Percentiles rank a stretch among this genome's conserved stretches.
These are phyloP conservation scores for Phytophthora sp. DNA, from an alignment of 352 stramenopile genomes.

Conservation along the genomic window DNA sequence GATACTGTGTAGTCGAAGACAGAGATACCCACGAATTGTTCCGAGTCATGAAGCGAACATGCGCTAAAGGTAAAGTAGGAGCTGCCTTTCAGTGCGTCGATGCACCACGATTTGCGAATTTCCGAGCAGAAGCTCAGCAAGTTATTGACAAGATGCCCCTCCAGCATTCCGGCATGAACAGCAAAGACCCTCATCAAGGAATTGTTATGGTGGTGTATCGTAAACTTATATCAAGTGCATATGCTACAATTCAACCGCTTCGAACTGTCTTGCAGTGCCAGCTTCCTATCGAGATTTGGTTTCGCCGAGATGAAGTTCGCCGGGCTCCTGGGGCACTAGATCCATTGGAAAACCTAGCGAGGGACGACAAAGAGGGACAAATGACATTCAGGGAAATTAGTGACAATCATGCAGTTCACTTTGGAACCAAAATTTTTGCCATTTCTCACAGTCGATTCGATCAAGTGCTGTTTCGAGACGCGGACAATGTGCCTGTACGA, in stretches of 20 bases:
- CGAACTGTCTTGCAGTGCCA: constrained; percentile 34
- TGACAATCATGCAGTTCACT: constrained; percentile 33
- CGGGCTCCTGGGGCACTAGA: constrained; percentile 5
- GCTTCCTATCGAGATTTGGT: constrained; percentile 71
- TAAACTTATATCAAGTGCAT: constrained; percentile 63
- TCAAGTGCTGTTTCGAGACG: constrained; percentile 69
- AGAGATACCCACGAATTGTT: constrained; percentile 47
- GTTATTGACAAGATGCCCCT: background rate
- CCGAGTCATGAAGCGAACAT: constrained; percentile 68
- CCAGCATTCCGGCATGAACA: background rate
- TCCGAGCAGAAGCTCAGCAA: constrained; percentile 23
- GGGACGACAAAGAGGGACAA: constrained; percentile 19
- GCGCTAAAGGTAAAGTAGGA: constrained; percentile 42
- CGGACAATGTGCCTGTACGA: constrained; percentile 59
- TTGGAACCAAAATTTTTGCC: constrained; percentile 55
- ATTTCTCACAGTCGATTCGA: constrained; percentile 63
- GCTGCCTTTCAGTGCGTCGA: constrained; percentile 50
- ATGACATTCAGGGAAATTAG: constrained; percentile 37
- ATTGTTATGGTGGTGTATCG: constrained; percentile 73
- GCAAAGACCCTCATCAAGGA: constrained; percentile 16
- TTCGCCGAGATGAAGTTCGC: constrained; percentile 33
- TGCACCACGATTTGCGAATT: constrained; percentile 64
- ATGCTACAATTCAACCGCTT: constrained; percentile 55
- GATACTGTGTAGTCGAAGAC: constrained; percentile 70
- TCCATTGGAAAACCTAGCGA: constrained; percentile 16